Evolutionary conservation across 2,329 filamentous ascomycete genomes (phyloP).

Genomic region (Stemphylium beticola): DNA sequence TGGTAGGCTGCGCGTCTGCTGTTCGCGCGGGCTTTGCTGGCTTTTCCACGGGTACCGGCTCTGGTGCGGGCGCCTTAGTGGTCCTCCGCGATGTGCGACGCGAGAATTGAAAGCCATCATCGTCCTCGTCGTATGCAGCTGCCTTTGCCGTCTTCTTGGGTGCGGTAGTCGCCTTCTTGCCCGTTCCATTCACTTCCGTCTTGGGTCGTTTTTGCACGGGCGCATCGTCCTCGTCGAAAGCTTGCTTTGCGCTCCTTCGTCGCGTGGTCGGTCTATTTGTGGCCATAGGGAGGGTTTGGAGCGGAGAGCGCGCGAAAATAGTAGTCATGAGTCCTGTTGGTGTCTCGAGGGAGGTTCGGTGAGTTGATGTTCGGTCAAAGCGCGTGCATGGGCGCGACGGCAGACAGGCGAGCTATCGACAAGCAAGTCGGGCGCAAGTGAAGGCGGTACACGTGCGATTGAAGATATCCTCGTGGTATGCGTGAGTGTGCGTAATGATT

Average conservation of each 20-base stretch:
- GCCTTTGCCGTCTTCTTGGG: constrained; percentile 47
- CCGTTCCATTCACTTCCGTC: constrained; percentile 48
- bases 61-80: constrained; percentile 44
- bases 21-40: constrained; percentile 29
- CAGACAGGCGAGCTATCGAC: constrained; percentile 15
- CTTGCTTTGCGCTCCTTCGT: constrained; percentile 55
- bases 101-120: constrained; percentile 57
- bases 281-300: constrained; percentile 57
- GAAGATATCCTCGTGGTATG: constrained; percentile 1
- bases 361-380: constrained; percentile 36
- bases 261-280: constrained; percentile 52
- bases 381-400: constrained; percentile 46
- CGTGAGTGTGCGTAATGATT: constrained; percentile 37
- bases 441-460: constrained; percentile 9
- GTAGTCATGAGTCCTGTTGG: constrained; percentile 46
- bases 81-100: constrained; percentile 47
- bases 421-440: constrained; percentile 8
- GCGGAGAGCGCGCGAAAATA: constrained; percentile 48
- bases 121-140: constrained; percentile 55
- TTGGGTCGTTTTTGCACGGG: constrained; percentile 52
- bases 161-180: constrained; percentile 44
- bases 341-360: constrained; percentile 25
- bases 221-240: constrained; percentile 54
- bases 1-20: constrained; percentile 14
- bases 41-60: constrained; percentile 40